phyloP scores from a whole-genome alignment of 768 basidiomycete genomes.

The Collybia sordida region DNA sequence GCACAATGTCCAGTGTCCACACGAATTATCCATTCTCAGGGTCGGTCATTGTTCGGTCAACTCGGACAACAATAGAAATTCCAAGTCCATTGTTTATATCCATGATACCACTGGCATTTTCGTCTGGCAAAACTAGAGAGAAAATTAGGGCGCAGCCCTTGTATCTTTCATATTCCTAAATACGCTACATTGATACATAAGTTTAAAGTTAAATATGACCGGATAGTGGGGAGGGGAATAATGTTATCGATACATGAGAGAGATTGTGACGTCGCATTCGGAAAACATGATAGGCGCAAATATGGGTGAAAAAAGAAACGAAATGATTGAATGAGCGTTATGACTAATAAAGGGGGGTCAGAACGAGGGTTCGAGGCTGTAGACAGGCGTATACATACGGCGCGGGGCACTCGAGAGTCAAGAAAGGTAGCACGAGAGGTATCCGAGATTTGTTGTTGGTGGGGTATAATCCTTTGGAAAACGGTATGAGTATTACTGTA shows the following conservation, averaged over 20 bases:
- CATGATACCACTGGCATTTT: no score
- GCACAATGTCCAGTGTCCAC: no score
- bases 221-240: neutral
- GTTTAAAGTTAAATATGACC: neutral
- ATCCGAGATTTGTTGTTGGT: no score
- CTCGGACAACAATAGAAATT: no score
- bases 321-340: slow-evolving; percentile 1
- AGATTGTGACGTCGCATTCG: neutral
- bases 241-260: neutral
- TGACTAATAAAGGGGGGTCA: neutral
- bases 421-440: no score
- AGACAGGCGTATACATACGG: no score
- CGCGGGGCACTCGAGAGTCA: no score
- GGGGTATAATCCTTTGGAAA: no score
- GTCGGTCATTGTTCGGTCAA: no score
- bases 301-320: neutral
- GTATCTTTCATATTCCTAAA: neutral
- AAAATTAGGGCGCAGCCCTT: neutral
- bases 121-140: neutral
- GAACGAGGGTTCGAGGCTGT: neutral
- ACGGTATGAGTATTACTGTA: no score
- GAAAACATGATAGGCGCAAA: neutral
- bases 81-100: no score
- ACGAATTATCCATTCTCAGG: no score
- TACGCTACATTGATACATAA: slow-evolving; percentile 4